Evolutionary conservation across 1,139 yeast species (phyloP).

Genomic region (Debaryomyces fabryi): DNA sequence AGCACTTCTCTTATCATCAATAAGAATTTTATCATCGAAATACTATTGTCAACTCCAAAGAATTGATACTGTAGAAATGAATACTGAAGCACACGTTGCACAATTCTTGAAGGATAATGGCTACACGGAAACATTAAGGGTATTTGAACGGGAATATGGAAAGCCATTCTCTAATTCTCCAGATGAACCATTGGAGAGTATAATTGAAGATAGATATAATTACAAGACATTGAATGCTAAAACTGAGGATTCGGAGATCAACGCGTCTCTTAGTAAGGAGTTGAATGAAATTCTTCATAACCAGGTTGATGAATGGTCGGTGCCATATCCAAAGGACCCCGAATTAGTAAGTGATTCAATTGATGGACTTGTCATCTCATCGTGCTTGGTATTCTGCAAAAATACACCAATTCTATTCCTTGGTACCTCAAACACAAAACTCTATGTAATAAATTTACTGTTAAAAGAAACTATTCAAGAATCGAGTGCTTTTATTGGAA

Average conservation of each 20-base stretch:
- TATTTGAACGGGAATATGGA: slow-evolving; percentile 53
- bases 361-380: slow-evolving; percentile 29
- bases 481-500: slow-evolving; percentile 20
- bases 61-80: background rate
- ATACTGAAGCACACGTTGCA: slow-evolving; percentile 35
- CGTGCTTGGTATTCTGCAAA: slow-evolving; percentile 16
- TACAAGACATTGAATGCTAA: slow-evolving; percentile 26
- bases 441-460: slow-evolving; percentile 23
- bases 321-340: slow-evolving; percentile 31
- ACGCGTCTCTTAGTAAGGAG: slow-evolving; percentile 19
- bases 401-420: slow-evolving; percentile 20
- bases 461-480: slow-evolving; percentile 16
- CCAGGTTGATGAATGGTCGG: slow-evolving; percentile 40
- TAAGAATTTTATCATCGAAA: background rate
- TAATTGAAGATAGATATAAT: slow-evolving; percentile 53
- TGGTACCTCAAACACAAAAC: slow-evolving; percentile 30
- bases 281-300: slow-evolving; percentile 13
- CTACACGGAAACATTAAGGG: slow-evolving; percentile 44
- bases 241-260: slow-evolving; percentile 15
- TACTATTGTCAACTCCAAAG: background rate
- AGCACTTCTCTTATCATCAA: background rate
- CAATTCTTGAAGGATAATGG: slow-evolving; percentile 55
- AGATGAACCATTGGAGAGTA: slow-evolving; percentile 52
- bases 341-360: slow-evolving; percentile 13
- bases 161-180: slow-evolving; percentile 28